phyloP scores from a whole-genome alignment of 108 stramenopile species.

The Cyclotella choctawhatcheeana region DNA sequence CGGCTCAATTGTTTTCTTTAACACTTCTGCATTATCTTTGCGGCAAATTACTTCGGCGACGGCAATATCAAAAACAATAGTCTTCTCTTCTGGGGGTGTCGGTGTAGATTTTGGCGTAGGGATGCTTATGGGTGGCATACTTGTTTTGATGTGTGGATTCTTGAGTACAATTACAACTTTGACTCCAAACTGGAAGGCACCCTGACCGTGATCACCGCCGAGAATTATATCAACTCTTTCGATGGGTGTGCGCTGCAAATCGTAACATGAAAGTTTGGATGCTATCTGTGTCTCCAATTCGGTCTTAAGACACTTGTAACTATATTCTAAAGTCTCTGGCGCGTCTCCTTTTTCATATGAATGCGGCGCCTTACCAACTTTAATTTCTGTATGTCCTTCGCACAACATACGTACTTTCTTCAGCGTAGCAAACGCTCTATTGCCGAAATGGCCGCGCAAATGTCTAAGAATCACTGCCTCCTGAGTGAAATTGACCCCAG shows the following conservation, averaged over 20 bases:
- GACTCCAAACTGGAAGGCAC: no score
- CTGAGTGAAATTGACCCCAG: background rate
- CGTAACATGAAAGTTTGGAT: background rate
- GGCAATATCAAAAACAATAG: background rate
- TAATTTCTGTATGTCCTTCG: background rate
- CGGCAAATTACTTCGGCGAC: conserved; percentile 7
- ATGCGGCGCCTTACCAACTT: background rate
- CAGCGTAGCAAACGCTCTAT: background rate
- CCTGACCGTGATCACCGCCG: no score
- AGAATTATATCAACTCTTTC: background rate
- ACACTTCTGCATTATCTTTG: conserved; percentile 4
- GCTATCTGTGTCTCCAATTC: background rate
- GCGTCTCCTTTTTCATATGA: background rate
- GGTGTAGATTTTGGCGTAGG: no score
- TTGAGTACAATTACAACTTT: background rate
- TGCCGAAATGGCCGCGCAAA: background rate
- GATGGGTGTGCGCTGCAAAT: background rate
- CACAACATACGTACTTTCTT: background rate
- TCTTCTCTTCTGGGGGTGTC: no score
- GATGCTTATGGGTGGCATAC: background rate
- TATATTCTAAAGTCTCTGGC: background rate
- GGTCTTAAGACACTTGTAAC: background rate
- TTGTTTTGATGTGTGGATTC: background rate
- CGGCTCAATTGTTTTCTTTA: background rate
- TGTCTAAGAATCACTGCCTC: background rate